Base-by-base conservation (phyloP, 768 basidiomycete genomes). In the Hygrocybe coccinea region DNA sequence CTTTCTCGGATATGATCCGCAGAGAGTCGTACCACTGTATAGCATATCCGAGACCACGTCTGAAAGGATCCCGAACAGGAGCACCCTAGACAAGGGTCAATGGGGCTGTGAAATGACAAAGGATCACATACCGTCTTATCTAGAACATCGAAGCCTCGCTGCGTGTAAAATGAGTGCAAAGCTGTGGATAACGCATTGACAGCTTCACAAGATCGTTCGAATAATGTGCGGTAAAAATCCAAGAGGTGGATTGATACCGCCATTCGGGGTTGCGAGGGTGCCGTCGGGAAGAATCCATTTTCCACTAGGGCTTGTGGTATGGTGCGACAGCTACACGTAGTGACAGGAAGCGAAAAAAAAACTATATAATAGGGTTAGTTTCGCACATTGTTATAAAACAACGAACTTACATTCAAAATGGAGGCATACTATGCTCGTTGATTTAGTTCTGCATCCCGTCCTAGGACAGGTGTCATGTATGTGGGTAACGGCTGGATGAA, bases 141-240 rank as follows among this genome's bases (percentile, higher is more conserved):
- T 0, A 59, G 5, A 1, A 65, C 29, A 1, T 39, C 17, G 43
- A 61, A 73, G 0, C 69, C 69, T 1, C 67, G 62, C 15, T 60
- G 43, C 6, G 34, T 50, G 41, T 76, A 74, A 39, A 69, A 68
- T 0, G 59, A 62, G 21, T 65, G 66, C 2, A 74, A 58, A 0
- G 69, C 66, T 12, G 45, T 37, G 0, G 71, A 60, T 25, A 70
- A 38, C 0, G 63, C 69, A 36, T 66, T 63, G 36, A 74, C 60
- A 3, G 72, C 72, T 52, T 76, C 66, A 15, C 72, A 74, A 0
- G 74, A 72, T 0, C 63, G 58, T 52, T 75, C 67, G 38, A 76
- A 76, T 1, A 74, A 55, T 1, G 67, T 62, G 0, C 43, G 53
- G 52, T 72, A 74, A 50, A 74, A 72, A 1, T 68, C 57, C 0